Percentiles rank a stretch among this genome's conserved stretches.
Evolutionary conservation across 495 filamentous ascomycete species (phyloP).

Genomic region (Penicillium canariense): DNA sequence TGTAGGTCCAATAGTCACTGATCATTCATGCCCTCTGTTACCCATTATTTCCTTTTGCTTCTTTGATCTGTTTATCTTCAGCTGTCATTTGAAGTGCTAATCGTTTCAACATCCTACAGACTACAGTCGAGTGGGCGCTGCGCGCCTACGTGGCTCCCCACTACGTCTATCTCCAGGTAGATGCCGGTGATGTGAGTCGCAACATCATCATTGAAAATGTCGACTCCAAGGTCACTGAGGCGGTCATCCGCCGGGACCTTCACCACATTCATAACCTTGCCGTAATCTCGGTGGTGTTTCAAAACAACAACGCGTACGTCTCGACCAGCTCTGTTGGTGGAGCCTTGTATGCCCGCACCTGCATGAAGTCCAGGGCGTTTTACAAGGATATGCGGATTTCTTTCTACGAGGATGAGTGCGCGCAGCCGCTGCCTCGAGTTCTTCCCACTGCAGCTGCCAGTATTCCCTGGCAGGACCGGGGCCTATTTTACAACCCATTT

Average conservation of each 20-base stretch:
- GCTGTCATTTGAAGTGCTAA: background rate
- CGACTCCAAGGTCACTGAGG: background rate
- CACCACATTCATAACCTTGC: background rate
- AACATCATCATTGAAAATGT: background rate
- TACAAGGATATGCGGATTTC: background rate
- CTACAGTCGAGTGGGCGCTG: background rate
- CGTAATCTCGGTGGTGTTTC: background rate
- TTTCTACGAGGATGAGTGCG: background rate
- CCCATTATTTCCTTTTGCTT: too few relatives aligned
- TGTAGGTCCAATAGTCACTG: background rate
- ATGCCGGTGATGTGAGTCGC: background rate
- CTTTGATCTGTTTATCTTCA: background rate
- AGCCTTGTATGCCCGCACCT: background rate
- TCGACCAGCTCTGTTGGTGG: background rate
- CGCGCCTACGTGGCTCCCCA: background rate
- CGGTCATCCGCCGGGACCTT: background rate
- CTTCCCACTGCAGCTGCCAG: background rate
- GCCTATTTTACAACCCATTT: background rate
- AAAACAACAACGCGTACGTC: background rate
- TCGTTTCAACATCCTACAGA: background rate
- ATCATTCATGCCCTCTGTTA: too few relatives aligned
- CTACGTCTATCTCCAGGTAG: background rate
- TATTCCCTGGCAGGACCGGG: background rate
- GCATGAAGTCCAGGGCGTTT: background rate
- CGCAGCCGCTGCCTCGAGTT: background rate